A percentile compares a stretch with the other conserved stretches of the same genome.
Evolutionary conservation across 2,329 filamentous ascomycete species (phyloP).

Genomic region (Colletotrichum phormii): DNA sequence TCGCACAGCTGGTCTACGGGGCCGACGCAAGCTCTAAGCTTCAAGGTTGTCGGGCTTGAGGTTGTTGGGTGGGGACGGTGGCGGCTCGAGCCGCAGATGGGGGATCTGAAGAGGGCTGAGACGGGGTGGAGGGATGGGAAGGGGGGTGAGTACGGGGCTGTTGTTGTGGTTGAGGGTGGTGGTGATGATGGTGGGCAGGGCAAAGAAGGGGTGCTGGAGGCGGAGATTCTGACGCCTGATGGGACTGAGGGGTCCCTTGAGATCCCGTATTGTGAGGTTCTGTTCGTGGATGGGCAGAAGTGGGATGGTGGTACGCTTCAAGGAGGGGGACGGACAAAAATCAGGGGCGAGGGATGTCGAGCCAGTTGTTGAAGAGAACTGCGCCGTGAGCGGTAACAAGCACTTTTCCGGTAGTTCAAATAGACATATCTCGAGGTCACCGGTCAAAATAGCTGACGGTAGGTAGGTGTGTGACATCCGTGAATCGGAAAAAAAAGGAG

Average conservation of each 20-base stretch:
- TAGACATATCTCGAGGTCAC: background rate
- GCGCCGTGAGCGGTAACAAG: background rate
- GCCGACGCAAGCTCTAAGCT: conserved; percentile 43
- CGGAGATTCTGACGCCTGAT: conserved; percentile 17
- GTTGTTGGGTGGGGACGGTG: conserved; percentile 42
- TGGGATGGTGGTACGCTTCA: background rate
- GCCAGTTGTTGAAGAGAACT: background rate
- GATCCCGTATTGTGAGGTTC: background rate
- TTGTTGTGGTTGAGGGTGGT: background rate
- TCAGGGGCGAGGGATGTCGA: conserved; percentile 10
- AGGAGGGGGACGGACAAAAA: conserved; percentile 10
- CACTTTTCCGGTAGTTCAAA: no score
- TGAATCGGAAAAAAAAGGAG: background rate
- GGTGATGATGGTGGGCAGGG: background rate
- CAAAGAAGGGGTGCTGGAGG: background rate
- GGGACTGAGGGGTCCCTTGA: conserved; percentile 1
- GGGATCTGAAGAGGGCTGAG: conserved; percentile 37
- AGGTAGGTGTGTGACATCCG: no score
- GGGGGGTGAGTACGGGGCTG: conserved; percentile 11
- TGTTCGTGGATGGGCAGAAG: conserved; percentile 1
- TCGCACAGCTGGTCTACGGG: conserved; percentile 50
- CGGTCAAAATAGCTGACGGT: no score
- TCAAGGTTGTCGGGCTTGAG: conserved; percentile 43
- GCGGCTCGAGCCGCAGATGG: conserved; percentile 42
- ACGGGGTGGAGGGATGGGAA: conserved; percentile 35